phyloP scores from a whole-genome alignment of 805 yeast genomes.

The Metschnikowia matae region DNA sequence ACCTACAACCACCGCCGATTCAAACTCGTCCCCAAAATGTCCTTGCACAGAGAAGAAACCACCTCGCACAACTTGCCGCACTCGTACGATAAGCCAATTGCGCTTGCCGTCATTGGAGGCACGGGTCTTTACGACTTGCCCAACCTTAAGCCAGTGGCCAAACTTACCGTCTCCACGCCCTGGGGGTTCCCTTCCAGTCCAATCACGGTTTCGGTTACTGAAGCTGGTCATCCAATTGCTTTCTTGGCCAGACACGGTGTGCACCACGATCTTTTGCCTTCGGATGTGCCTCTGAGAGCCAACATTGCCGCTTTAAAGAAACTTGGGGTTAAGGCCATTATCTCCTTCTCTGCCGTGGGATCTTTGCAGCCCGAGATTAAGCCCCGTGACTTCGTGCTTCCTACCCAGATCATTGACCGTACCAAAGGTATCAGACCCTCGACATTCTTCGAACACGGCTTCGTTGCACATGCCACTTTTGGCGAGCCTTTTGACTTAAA shows the following conservation, averaged over 20 bases:
- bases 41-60: conserved; percentile 32
- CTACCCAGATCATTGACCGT: conserved; percentile 93
- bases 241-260: conserved; percentile 93
- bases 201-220: conserved; percentile 81
- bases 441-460: conserved; percentile 85
- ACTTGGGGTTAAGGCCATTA: conserved; percentile 79
- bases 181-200: conserved; percentile 98
- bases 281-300: conserved; percentile 89
- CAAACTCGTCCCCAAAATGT: conserved; percentile 21
- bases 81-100: conserved; percentile 60
- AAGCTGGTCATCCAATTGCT: conserved; percentile 78
- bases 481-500: conserved; percentile 92
- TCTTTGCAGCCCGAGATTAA: conserved; percentile 82
- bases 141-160: conserved; percentile 79
- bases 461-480: conserved; percentile 95
- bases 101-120: conserved; percentile 92
- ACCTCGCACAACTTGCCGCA: conserved; percentile 40
- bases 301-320: conserved; percentile 93
- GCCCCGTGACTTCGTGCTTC: conserved; percentile 96
- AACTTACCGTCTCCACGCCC: conserved; percentile 80
- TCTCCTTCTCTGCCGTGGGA: conserved; percentile 96
- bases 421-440: conserved; percentile 92
- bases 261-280: conserved; percentile 84
- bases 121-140: conserved; percentile 93
- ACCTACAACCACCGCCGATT: neutral